A percentile compares a stretch with the other conserved stretches of the same genome.
Conservation (phyloP, 306 rosid species). For the Rosa rugosa region DNA sequence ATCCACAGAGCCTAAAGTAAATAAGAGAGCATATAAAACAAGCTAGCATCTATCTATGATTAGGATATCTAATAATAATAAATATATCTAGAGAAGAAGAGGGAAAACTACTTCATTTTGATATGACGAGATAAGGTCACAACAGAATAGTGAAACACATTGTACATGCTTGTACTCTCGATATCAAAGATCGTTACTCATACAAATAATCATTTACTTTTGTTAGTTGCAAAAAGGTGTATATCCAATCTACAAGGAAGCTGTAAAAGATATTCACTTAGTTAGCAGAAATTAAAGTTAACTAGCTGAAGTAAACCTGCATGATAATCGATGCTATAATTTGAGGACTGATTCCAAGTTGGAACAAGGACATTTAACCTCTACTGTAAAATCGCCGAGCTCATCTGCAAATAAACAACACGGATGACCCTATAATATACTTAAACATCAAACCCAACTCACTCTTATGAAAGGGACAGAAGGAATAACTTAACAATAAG, state of each 20-base stretch:
- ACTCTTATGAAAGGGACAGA: not conserved
- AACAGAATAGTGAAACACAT: not conserved
- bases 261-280: constrained; percentile 4
- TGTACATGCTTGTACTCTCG: not conserved
- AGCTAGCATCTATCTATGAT: not conserved
- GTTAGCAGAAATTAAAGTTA: constrained; percentile 6
- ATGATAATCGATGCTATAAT: constrained; percentile 88
- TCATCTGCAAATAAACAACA: constrained; percentile 77
- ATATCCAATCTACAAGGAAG: not conserved
- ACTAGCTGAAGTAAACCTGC: constrained; percentile 61
- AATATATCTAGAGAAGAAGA: not conserved
- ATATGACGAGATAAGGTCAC: not conserved
- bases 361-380: constrained; percentile 92
- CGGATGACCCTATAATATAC: constrained; percentile 17
- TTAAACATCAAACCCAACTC: not conserved
- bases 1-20: not conserved
- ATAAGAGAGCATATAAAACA: not conserved
- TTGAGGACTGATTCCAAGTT: constrained; percentile 98
- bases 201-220: not conserved
- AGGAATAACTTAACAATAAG: not conserved
- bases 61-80: not conserved
- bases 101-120: not conserved
- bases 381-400: constrained; percentile 79
- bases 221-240: not conserved
- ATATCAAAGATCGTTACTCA: not conserved